Percentiles rank a stretch among this genome's conserved stretches.
These are phyloP conservation scores for Leptomonas pyrrhocoris DNA, from an alignment of 208 protist species.

Conservation along the genomic window DNA sequence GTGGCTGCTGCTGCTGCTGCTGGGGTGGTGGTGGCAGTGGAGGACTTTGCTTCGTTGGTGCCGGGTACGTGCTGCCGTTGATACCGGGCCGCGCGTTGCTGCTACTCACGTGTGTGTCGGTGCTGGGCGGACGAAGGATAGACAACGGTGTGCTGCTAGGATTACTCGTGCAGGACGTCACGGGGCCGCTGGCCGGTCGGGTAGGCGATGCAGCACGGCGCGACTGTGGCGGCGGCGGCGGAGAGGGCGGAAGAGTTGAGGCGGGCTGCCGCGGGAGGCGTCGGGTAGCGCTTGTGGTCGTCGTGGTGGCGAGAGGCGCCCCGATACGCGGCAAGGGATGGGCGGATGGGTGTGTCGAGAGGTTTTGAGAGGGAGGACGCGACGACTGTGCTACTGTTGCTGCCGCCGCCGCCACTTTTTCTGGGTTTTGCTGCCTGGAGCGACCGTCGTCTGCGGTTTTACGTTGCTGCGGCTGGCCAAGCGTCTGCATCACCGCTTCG, in stretches of 20 bases:
- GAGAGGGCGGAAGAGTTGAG: neutral
- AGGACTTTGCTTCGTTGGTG: neutral
- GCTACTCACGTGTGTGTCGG: neutral
- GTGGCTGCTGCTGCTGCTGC: neutral
- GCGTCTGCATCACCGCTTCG: constrained; percentile 60
- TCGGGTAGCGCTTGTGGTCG: neutral
- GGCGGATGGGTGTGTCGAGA: neutral
- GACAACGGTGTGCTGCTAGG: too few relatives aligned
- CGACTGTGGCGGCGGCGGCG: constrained; percentile 8
- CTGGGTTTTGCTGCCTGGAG: neutral
- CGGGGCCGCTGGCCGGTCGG: neutral
- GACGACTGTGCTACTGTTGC: neutral
- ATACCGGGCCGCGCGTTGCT: constrained; percentile 3
- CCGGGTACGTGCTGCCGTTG: neutral
- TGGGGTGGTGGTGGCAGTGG: neutral
- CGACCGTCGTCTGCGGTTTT: too few relatives aligned
- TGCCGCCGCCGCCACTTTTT: neutral
- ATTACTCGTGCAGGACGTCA: neutral
- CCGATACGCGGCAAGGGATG: constrained; percentile 8
- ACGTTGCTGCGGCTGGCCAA: constrained; percentile 31
- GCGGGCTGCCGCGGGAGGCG: neutral
- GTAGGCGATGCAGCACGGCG: neutral
- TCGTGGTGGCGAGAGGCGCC: neutral
- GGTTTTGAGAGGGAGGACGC: neutral
- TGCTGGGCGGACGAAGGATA: neutral